A percentile compares a stretch with the other conserved stretches of the same genome.
Evolutionary conservation across 148 eudicot species (phyloP).

Genomic region (Vaccinium darrowii): DNA sequence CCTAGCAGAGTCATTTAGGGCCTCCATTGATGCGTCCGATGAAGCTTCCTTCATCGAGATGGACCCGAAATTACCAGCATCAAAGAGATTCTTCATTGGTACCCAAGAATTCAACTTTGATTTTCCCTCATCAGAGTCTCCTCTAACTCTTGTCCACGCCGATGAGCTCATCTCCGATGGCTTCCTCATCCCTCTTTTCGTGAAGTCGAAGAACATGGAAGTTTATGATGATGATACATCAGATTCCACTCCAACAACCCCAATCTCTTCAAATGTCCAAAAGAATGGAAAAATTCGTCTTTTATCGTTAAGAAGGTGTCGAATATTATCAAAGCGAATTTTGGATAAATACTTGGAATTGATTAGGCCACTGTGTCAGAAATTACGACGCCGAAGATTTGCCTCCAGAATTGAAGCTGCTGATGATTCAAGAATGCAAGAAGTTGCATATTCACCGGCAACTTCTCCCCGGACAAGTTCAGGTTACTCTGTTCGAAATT

Average conservation of each 20-base stretch:
- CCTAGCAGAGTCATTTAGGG: slow-evolving; percentile 52
- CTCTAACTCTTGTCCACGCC: slow-evolving; percentile 48
- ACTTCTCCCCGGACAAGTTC: slow-evolving; percentile 60
- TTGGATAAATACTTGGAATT: slow-evolving; percentile 55
- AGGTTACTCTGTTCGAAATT: slow-evolving; percentile 48
- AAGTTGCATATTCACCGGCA: slow-evolving; percentile 32
- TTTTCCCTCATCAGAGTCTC: slow-evolving; percentile 41
- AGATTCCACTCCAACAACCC: slow-evolving; percentile 24
- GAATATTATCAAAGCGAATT: slow-evolving; percentile 51
- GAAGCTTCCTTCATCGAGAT: slow-evolving; percentile 79
- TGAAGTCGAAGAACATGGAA: slow-evolving; percentile 30
- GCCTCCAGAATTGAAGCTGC: slow-evolving; percentile 29
- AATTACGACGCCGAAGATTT: slow-evolving; percentile 38
- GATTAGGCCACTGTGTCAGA: slow-evolving; percentile 48
- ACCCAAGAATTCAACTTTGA: slow-evolving; percentile 55
- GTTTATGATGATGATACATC: slow-evolving; percentile 25
- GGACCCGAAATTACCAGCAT: slow-evolving; percentile 80
- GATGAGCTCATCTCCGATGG: slow-evolving; percentile 75
- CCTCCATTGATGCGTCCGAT: slow-evolving; percentile 51
- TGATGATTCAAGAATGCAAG: slow-evolving; percentile 25
- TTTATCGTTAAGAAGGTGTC: slow-evolving; percentile 56
- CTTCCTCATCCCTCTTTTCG: slow-evolving; percentile 46
- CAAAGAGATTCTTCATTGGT: slow-evolving; percentile 58
- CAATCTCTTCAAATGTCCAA: slow-evolving; percentile 14
- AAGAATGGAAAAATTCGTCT: slow-evolving; percentile 35